These are phyloP conservation scores for Trichoderma breve DNA, from an alignment of 2,329 filamentous ascomycete genomes.

Conservation along the genomic window DNA sequence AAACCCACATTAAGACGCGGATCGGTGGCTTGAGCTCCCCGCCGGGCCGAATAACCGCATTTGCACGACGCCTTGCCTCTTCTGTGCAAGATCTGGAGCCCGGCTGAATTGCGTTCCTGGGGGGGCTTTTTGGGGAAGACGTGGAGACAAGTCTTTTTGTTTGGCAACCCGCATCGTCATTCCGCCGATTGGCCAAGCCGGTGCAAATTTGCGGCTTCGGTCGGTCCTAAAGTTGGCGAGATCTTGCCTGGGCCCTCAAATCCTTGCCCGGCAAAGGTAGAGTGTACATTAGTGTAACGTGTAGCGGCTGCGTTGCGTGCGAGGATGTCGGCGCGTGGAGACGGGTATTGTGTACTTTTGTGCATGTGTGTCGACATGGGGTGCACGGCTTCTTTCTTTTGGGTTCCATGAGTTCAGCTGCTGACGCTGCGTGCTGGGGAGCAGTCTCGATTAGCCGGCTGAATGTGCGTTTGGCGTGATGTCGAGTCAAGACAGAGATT, in stretches of 20 bases:
- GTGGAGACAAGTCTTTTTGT: background rate
- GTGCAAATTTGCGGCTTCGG: background rate
- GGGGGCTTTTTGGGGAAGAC: background rate
- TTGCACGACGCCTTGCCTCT: background rate
- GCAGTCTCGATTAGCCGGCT: background rate
- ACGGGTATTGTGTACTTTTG: background rate
- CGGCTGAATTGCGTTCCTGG: conserved; percentile 12
- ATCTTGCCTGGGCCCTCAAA: background rate
- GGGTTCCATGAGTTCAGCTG: background rate
- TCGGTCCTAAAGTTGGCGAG: background rate
- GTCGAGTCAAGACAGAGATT: background rate
- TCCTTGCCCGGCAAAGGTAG: background rate
- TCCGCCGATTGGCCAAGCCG: background rate
- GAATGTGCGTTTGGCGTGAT: background rate
- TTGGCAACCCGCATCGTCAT: background rate
- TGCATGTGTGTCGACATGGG: background rate
- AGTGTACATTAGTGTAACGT: background rate
- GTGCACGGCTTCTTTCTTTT: background rate
- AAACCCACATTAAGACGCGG: conserved; percentile 9
- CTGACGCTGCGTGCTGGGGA: background rate
- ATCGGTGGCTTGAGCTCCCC: conserved; percentile 14
- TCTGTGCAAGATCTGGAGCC: conserved; percentile 8
- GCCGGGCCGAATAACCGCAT: conserved; percentile 11
- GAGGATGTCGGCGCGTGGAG: background rate
- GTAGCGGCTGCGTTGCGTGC: background rate